Conservation (phyloP, 495 filamentous ascomycete genomes). For the Aspergillus egyptiacus region DNA sequence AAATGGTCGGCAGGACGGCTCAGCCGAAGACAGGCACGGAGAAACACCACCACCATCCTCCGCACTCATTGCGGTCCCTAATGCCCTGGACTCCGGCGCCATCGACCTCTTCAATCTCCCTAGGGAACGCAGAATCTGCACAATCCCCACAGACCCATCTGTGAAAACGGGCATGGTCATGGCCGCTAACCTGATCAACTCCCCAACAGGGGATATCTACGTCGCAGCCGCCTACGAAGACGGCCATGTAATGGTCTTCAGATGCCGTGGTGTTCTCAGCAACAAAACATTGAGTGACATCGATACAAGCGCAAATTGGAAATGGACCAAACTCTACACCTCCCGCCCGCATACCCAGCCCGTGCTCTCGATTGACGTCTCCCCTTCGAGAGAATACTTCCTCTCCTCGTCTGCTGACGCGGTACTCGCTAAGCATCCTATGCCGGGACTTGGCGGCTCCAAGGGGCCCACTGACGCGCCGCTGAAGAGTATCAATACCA, state of each 20-base stretch:
- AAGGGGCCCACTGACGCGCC: slow-evolving; percentile 31
- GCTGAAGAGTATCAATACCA: slow-evolving; percentile 61
- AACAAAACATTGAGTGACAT: slow-evolving; percentile 8
- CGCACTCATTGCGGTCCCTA: slow-evolving; percentile 69
- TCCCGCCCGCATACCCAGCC: slow-evolving; percentile 73
- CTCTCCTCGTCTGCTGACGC: slow-evolving; percentile 82
- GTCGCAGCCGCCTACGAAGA: slow-evolving; percentile 82
- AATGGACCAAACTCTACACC: slow-evolving; percentile 62
- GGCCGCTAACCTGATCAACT: slow-evolving; percentile 61
- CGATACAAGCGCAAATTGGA: slow-evolving; percentile 19
- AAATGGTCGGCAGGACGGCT: too few species aligned
- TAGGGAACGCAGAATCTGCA: slow-evolving; percentile 58
- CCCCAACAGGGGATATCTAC: slow-evolving; percentile 30
- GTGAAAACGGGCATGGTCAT: slow-evolving; percentile 85
- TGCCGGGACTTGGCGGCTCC: slow-evolving; percentile 28
- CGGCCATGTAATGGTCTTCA: slow-evolving; percentile 61
- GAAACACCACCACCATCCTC: slow-evolving; percentile 11
- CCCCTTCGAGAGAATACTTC: slow-evolving; percentile 54
- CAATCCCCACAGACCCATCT: slow-evolving; percentile 50
- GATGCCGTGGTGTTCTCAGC: slow-evolving; percentile 24
- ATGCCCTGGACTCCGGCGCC: slow-evolving; percentile 67
- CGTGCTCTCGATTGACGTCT: slow-evolving; percentile 68
- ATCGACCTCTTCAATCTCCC: slow-evolving; percentile 87
- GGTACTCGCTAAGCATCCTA: slow-evolving; percentile 55
- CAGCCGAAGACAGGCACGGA: too few species aligned